Evolutionary conservation across 805 yeast species (phyloP).

Genomic region (Cyberlindnera bimundalis): DNA sequence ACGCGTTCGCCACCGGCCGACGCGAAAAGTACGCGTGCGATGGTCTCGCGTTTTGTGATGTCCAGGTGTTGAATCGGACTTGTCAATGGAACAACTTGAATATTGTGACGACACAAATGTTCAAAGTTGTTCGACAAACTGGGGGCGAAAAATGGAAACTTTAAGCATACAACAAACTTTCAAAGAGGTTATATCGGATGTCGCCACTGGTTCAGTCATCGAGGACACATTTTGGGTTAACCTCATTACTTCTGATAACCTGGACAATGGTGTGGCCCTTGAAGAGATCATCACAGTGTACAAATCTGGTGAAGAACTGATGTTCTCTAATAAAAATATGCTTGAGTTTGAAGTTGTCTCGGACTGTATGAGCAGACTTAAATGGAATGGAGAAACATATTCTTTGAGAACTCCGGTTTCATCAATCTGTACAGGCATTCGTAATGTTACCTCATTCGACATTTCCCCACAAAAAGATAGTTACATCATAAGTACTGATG

Average conservation of each 20-base stretch:
- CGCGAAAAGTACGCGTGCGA: neutral
- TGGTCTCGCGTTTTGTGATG: neutral
- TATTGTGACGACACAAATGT: no score
- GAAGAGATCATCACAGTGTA: conserved; percentile 31
- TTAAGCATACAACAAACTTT: conserved; percentile 42
- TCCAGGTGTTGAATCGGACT: neutral
- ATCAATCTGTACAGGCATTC: conserved; percentile 1
- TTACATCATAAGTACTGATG: conserved; percentile 33
- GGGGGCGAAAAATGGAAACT: conserved; percentile 6
- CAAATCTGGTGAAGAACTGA: conserved; percentile 14
- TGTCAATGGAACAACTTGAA: no score
- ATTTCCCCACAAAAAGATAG: conserved; percentile 28
- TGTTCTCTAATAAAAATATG: conserved; percentile 17
- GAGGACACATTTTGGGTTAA: conserved; percentile 44
- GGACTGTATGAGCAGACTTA: neutral
- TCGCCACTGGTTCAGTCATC: conserved; percentile 19
- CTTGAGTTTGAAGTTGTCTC: conserved; percentile 11
- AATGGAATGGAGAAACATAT: conserved; percentile 15
- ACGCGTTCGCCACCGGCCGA: conserved; percentile 3
- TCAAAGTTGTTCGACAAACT: neutral
- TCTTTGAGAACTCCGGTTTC: conserved; percentile 14
- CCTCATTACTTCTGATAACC: conserved; percentile 16
- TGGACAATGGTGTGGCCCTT: conserved; percentile 23
- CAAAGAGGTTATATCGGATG: conserved; percentile 41
- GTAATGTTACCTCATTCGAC: conserved; percentile 31